Base-by-base conservation (phyloP, 371 early-diverging fungal genomes). In the Mortierella sp. region DNA sequence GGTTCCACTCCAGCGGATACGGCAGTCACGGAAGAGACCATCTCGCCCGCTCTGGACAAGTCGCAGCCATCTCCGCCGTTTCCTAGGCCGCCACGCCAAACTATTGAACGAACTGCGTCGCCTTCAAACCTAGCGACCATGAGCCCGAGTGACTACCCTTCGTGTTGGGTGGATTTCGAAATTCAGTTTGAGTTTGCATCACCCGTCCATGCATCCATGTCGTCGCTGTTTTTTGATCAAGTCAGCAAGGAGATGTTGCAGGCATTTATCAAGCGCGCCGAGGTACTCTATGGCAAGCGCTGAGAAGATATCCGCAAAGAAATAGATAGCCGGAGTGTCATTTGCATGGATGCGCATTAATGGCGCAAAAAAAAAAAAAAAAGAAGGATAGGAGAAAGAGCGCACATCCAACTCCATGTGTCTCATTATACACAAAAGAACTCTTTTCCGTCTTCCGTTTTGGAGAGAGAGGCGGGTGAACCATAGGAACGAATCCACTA, bases 121-220 rank as follows among this genome's bases (percentile, higher is more conserved):
- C 61, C 64, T 4, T 62, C 82, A 18, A 66, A 77, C 23, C 65
- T 80, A 2, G 79, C 60, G 26, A 68, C 58, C 21, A 76, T 74
- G 68, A 81, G 66, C 37, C 84, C 81, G 47, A 68, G 70, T 7
- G 80, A 86, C 47, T 86, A 85, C 55, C 87, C 89, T 0, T 74
- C 85, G 14, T 91, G 91, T 72, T 80, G 76, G 71, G 87, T 94
- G 2, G 92, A 92, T 70, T 94, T 94, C 74, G 67, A 84, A 45
- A 90, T 95, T 44, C 72, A 83, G n/a, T 95, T 94, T 80, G 92
- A 94, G 70, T 94, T 95, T 76, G 82, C 88, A 28, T 92, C 93
- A 0, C 85, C 90, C 12, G 58, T 95, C 5, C 92, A 95, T 75
- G 90, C 93, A 16, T 91, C 90, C 63, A 84, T 92, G 18, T 90